phyloP scores from a whole-genome alignment of 768 basidiomycete genomes.

The Tricholoma saponaceum region DNA sequence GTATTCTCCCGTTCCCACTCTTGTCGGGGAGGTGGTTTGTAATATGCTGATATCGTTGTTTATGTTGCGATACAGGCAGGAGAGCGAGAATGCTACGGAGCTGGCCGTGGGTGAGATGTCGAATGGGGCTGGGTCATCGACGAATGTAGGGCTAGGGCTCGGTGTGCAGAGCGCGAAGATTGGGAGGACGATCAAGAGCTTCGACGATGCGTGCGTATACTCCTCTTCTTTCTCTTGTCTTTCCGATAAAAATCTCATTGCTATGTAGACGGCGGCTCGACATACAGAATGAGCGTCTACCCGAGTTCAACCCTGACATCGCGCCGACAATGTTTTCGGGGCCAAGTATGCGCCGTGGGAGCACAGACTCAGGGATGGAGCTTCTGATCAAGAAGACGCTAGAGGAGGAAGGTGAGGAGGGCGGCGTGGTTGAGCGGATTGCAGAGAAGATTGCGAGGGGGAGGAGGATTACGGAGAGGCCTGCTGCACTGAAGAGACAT shows the following conservation, averaged over 20 bases:
- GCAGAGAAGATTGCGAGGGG: slow-evolving; percentile 61
- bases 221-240: not conserved
- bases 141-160: slow-evolving; percentile 29
- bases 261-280: slow-evolving; percentile 62
- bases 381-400: slow-evolving; percentile 58
- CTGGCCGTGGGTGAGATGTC: slow-evolving; percentile 36
- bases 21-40: not conserved
- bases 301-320: slow-evolving; percentile 41
- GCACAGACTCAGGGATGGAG: slow-evolving; percentile 53
- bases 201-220: slow-evolving; percentile 68
- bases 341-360: slow-evolving; percentile 55
- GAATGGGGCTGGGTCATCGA: slow-evolving; percentile 21
- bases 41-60: not conserved
- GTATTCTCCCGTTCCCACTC: slow-evolving; percentile 19
- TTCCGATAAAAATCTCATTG: not conserved
- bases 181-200: slow-evolving; percentile 59
- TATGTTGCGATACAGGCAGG: slow-evolving; percentile 46
- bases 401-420: slow-evolving; percentile 52
- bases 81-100: slow-evolving; percentile 75
- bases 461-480: slow-evolving; percentile 39
- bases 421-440: slow-evolving; percentile 52
- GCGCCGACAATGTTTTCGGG: slow-evolving; percentile 49
- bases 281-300: slow-evolving; percentile 71
- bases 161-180: slow-evolving; percentile 59
- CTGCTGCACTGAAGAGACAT: slow-evolving; percentile 56